Conservation (phyloP, 768 basidiomycete species). For the Porpolomopsis calyptriformis region DNA sequence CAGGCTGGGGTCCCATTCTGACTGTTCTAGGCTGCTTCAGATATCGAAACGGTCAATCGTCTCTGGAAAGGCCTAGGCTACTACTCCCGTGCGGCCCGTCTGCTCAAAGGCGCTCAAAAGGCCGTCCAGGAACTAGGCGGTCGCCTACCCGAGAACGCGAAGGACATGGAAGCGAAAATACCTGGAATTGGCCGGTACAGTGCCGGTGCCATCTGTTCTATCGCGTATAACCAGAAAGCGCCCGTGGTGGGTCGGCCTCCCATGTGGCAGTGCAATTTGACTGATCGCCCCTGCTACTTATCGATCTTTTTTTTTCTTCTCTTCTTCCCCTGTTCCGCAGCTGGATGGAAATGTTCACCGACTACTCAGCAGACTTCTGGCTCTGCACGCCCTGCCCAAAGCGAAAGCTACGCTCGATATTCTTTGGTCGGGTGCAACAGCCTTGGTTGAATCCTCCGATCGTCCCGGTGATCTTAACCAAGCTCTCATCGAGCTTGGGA, state of each 20-base stretch:
- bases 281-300: not conserved
- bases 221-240: conserved; percentile 74
- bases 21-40: conserved; percentile 44
- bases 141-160: conserved; percentile 67
- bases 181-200: conserved; percentile 87
- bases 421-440: conserved; percentile 71
- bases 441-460: conserved; percentile 47
- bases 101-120: conserved; percentile 77
- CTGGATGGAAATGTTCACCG: conserved; percentile 87
- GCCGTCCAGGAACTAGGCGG: conserved; percentile 58
- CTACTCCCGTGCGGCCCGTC: conserved; percentile 74
- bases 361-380: conserved; percentile 73
- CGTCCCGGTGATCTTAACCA: conserved; percentile 82
- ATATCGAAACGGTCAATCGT: conserved; percentile 76
- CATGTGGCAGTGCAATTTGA: not conserved
- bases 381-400: conserved; percentile 74
- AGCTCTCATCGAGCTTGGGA: conserved; percentile 89
- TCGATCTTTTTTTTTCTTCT: not conserved
- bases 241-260: conserved; percentile 58
- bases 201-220: conserved; percentile 75
- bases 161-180: conserved; percentile 70
- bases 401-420: conserved; percentile 66
- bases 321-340: conserved; percentile 26
- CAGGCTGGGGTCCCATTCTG: conserved; percentile 6
- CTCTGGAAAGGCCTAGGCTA: conserved; percentile 91